Evolutionary conservation across 208 protist species (phyloP).

Genomic region (Acanthamoeba culbertsoni): DNA sequence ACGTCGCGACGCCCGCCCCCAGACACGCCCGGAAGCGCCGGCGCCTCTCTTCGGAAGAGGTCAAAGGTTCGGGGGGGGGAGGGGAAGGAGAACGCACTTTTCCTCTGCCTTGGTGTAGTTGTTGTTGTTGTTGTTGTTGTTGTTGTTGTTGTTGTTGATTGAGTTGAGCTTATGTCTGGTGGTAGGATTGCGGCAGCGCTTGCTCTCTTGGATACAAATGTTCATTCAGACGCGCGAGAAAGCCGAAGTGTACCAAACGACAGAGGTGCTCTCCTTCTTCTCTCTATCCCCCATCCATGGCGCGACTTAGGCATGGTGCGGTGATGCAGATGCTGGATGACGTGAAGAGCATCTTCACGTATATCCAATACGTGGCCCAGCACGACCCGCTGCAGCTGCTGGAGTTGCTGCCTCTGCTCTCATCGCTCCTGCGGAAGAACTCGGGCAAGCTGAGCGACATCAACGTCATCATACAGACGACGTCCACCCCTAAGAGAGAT

Average conservation of each 20-base stretch:
- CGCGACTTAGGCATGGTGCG: neutral
- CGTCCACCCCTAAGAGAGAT: neutral
- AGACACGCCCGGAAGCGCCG: neutral
- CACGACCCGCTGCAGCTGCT: constrained; percentile 43
- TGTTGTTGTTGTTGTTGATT: too few relatives aligned
- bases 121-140: too few relatives aligned
- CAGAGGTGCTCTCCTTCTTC: neutral
- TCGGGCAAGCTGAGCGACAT: neutral
- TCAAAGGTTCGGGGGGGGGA: too few relatives aligned
- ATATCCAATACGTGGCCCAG: neutral
- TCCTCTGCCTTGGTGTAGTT: neutral
- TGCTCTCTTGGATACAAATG: constrained; percentile 40
- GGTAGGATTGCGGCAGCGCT: neutral
- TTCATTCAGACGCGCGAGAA: constrained; percentile 10
- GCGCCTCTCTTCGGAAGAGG: neutral
- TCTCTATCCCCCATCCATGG: neutral
- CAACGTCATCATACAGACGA: neutral
- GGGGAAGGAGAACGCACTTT: too few relatives aligned
- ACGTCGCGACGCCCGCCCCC: neutral
- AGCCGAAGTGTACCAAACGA: neutral
- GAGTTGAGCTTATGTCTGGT: neutral
- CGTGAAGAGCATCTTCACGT: constrained; percentile 3
- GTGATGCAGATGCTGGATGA: neutral
- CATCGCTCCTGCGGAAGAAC: neutral
- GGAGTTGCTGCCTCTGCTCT: constrained; percentile 31